Base-by-base conservation (phyloP, 108 stramenopile genomes). In the Nitzschia inconspicua region DNA sequence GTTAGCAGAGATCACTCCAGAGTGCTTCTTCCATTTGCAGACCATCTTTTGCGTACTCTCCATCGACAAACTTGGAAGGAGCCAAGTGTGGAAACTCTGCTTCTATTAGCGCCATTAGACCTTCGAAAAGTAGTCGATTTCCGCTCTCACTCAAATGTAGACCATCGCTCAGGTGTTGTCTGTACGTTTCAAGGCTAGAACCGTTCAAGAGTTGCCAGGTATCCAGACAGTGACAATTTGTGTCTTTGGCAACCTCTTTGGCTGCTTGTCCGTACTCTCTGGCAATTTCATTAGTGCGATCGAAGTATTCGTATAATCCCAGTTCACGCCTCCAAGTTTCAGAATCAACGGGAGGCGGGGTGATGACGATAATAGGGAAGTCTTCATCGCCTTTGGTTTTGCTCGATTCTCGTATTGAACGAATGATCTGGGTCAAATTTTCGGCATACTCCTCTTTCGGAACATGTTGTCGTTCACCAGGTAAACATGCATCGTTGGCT, bases 401-500 rank as follows among this genome's bases (percentile, higher is more conserved):
- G 8, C 55, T 57, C 4, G 13, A 13, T 14, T 26, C 47, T 44
- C 59, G 68, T 37, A 76, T 70, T 39, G 13, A 27, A 31, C 40
- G 41, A 44, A 89, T 52, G 44, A 89, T 85, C 5, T 58, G 55
- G 3, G 19, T 18, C 0, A 89, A 35, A 50, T 89, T 89, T 24
- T 70, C 39, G 25, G 42, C 52, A 56, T 80, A 89, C 19, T 65
- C 57, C 11, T 73, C 69, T 24, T 73, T 19, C 1, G 82, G 79
- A 10, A 89, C 82, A 71, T 89, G 82, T 43, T 85, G 83, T 22
- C 67, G 52, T 29, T 59, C 78, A 26, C 77, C 75, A 10, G 77
- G 75, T n/a, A 85, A 43, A 14, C 71, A 60, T 0, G 82, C 78
- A 66, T 89, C 88, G 50, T 87, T 87, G 43, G 86, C 86, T 31